Conservation (phyloP, 257 asterid species). For the Solanum pennellii region DNA sequence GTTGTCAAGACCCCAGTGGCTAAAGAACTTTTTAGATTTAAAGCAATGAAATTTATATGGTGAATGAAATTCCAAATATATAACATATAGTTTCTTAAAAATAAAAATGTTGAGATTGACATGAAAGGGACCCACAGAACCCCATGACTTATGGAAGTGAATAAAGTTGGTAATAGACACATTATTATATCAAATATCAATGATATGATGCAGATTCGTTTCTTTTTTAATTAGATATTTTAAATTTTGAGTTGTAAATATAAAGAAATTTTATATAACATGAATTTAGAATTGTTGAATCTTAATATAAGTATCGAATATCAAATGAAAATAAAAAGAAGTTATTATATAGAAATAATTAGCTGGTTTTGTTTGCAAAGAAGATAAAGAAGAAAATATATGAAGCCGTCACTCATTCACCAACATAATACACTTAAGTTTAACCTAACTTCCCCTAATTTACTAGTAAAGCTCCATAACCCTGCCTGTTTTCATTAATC, state of each 20-base stretch:
- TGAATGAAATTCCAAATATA: neutral
- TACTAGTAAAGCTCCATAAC: neutral
- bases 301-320: no score
- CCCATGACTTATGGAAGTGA: neutral
- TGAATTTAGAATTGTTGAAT: accelerated
- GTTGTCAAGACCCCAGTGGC: neutral
- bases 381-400: neutral
- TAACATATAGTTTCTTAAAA: neutral
- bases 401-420: constrained; percentile 34
- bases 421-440: neutral
- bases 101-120: neutral
- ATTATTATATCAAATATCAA: neutral
- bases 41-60: neutral
- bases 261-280: accelerated
- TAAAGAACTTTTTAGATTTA: neutral
- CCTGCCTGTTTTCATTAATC: neutral
- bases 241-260: accelerated
- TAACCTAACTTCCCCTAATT: neutral
- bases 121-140: neutral
- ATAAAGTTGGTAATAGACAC: neutral
- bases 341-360: neutral
- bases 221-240: no score
- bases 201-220: no score
- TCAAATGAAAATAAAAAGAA: accelerated
- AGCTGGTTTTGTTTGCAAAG: constrained; percentile 7